Evolutionary conservation across 2,329 filamentous ascomycete genomes (phyloP), one percentile per base, ranked within the genome.

Genomic region (Ophiosphaerella korrae): DNA sequence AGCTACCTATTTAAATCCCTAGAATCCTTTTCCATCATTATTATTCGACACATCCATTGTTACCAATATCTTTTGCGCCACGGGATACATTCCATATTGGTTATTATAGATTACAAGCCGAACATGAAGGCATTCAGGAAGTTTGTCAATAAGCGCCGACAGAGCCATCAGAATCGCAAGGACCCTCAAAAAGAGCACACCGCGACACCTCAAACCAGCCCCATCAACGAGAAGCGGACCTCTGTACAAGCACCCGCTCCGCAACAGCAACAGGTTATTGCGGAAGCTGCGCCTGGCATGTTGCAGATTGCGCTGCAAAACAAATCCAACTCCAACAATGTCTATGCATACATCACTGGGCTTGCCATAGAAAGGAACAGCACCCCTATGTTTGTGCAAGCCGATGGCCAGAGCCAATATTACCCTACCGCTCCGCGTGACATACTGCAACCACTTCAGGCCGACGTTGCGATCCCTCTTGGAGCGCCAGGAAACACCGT

Each of bases 301-400:
- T 75, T 90, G 39, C 77, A 82, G 44, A 80, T 91, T 51, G 80
- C 82, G 9, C 73, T 92, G 16, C 77, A 82, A 61, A 92, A 92
- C 75, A 82, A 83, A 60, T 88, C 87, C 1, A 75, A 75, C 26
- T 86, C 86, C 1, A 74, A 77, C 45, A 81, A 74, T 31, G 82
- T 85, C 37, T 90, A 84, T 63, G 88, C 85, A 16, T 88, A 89
- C 69, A 82, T 94, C 64, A 92, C 86, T 1, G 89, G 89, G 16
- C 77, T 79, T 14, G 84, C 85, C 29, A 66, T 87, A 38, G 80
- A 85, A 66, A 82, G 82, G 14, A 79, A 82, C 67, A 83, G 84
- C 61, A 78, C 78, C 12, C 77, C 86, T 16, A 80, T 87, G 52
- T 77, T 92, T 37, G 77, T 92, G 23, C 77, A 82, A 60, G 75